phyloP scores from a whole-genome alignment of 2,329 filamentous ascomycete species.

The Trichoderma sp. region DNA sequence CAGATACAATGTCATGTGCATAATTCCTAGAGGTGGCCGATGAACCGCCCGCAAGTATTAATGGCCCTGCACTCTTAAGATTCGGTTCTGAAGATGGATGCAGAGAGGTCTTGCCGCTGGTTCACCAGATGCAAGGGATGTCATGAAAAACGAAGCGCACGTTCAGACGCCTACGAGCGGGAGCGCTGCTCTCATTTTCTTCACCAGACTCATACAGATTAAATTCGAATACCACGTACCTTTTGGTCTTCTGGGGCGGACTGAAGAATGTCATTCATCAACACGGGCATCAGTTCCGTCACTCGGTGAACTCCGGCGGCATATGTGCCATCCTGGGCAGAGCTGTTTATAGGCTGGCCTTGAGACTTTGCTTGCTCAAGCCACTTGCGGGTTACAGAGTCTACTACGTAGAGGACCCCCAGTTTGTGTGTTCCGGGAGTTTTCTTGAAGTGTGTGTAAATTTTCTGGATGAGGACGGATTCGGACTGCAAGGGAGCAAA shows the following conservation, averaged over 20 bases:
- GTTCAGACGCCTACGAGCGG: constrained; percentile 28
- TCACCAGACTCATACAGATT: constrained; percentile 25
- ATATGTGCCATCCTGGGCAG: constrained; percentile 88
- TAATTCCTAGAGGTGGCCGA: constrained; percentile 26
- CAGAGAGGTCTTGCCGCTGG: constrained; percentile 9
- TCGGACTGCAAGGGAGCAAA: constrained; percentile 67
- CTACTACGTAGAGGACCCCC: constrained; percentile 99
- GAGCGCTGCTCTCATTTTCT: constrained; percentile 17
- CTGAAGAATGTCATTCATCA: constrained; percentile 95
- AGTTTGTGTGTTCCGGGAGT: constrained; percentile 94
- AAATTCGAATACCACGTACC: constrained; percentile 65
- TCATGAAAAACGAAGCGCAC: constrained; percentile 21
- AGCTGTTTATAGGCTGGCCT: constrained; percentile 78
- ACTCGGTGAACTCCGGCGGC: constrained; percentile 95
- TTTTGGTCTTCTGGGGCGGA: constrained; percentile 92
- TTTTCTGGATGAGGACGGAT: constrained; percentile 91
- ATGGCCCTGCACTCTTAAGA: constrained; percentile 31
- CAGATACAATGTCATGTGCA: constrained; percentile 30
- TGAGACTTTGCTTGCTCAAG: constrained; percentile 89
- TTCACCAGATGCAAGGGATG: constrained; percentile 13
- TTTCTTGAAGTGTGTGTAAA: constrained; percentile 97
- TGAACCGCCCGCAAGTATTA: constrained; percentile 33
- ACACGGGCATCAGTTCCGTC: constrained; percentile 86
- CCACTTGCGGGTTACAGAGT: constrained; percentile 99
- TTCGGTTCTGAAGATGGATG: constrained; percentile 7